Evolutionary conservation across 805 yeast species (phyloP), one percentile per base, ranked within the genome.

Genomic region (Kuraishia cidri): DNA sequence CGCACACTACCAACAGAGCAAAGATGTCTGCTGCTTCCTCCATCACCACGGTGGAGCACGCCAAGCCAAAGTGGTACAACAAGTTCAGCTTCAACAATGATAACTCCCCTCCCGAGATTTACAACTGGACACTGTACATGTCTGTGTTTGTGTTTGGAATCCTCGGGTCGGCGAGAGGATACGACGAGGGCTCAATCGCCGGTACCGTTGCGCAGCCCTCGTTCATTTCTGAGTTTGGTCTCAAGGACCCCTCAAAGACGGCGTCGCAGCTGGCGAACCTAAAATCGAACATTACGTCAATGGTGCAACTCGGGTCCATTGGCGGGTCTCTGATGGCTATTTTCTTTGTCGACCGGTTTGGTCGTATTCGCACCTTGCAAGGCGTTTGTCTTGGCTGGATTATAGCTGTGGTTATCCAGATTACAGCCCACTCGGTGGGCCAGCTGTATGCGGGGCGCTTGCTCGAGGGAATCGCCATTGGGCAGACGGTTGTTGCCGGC

Each of bases 401-500:
- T n/a, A n/a, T n/a, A n/a, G n/a, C n/a, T n/a, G n/a, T n/a, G n/a
- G n/a, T n/a, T n/a, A n/a, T n/a, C n/a, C n/a, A n/a, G n/a, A n/a
- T n/a, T n/a, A n/a, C n/a, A n/a, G n/a, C n/a, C n/a, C n/a, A n/a
- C n/a, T n/a, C n/a, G n/a, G n/a, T n/a, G n/a, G n/a, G n/a, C n/a
- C n/a, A n/a, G n/a, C n/a, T n/a, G n/a, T n/a, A n/a, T n/a, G n/a
- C n/a, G n/a, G n/a, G n/a, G n/a, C n/a, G n/a, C n/a, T n/a, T n/a
- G n/a, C n/a, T n/a, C n/a, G n/a, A 72, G 42, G 79, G 79, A 16
- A 45, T 69, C 12, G 72, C 70, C 15, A 56, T 73, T 33, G 79
- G 80, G n/a, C 71, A 70, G 42, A 66, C 79, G 6, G 65, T 69
- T 7, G 71, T 72, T 13, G 59, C 67, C 38, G 78, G 77, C 5